These are phyloP conservation scores for Wallacemonas collosoma DNA, from an alignment of 208 protist species.

Conservation along the genomic window DNA sequence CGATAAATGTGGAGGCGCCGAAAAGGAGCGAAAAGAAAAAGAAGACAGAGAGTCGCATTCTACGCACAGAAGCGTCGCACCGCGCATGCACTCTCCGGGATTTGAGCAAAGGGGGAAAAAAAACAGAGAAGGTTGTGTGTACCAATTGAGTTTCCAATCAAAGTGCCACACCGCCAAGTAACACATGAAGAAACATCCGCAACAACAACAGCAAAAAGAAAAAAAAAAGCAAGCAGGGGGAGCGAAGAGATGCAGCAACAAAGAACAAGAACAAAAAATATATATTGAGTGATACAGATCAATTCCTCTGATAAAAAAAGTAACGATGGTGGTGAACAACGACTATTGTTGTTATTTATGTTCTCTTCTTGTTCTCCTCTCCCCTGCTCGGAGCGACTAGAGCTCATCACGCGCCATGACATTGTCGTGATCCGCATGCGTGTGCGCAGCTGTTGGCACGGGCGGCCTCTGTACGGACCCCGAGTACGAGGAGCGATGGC, in stretches of 20 bases:
- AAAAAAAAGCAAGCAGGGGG: constrained; percentile 21
- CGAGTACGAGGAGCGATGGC: constrained; percentile 11
- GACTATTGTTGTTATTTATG: not conserved
- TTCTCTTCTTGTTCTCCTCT: not conserved
- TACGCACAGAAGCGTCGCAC: no score
- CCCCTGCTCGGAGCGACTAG: not conserved
- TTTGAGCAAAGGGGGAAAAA: not conserved
- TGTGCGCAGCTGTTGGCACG: not conserved
- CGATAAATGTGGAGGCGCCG: no score
- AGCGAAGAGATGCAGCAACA: constrained; percentile 6
- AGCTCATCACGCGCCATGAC: constrained; percentile 3
- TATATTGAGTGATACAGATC: not conserved
- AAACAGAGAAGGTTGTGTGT: not conserved
- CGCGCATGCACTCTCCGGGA: no score
- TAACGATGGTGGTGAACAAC: constrained; percentile 2
- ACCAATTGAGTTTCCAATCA: no score
- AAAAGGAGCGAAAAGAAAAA: no score
- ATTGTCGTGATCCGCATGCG: not conserved
- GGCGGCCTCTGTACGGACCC: not conserved
- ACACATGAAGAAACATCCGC: not conserved
- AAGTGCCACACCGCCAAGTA: no score
- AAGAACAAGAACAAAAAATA: constrained; percentile 6
- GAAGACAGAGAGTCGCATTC: no score
- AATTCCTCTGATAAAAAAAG: not conserved
- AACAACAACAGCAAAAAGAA: constrained; percentile 9